Base-by-base conservation (phyloP, 208 protist genomes). In the Leishmania aethiopica region DNA sequence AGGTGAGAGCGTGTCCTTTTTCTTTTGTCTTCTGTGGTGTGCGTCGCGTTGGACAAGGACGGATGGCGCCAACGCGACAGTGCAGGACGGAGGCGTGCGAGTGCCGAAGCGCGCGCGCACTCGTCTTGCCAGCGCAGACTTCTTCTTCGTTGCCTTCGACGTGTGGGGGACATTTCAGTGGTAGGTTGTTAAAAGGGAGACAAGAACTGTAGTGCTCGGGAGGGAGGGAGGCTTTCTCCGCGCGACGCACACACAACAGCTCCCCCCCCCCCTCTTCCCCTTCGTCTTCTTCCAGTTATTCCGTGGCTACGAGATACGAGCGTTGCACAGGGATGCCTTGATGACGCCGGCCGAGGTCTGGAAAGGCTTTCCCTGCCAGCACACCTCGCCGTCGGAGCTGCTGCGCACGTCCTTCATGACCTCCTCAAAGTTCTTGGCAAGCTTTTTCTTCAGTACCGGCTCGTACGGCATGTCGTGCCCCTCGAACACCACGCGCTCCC, bases 401-500 rank as follows among this genome's bases (percentile, higher is more conserved):
- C 88, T 95, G 73, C 83, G 60, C 32, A 97, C 84, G 55, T 95
- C 89, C 49, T 88, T 85, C 72, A 93, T 93, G 57, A 97, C 94
- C 86, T 93, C 92, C 62, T 97, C 92, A 82, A 95, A 97, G 87
- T 95, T 88, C 84, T 98, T 98, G 83, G 96, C 95, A 42, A 96
- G 91, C 85, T 98, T 98, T 85, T 98, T 96, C 87, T 97, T 95
- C 47, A 97, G 88, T 47, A 98, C 93, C 37, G 95, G 94, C 80
- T 90, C 86, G 77, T 92, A 91, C 35, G 92, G 85, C 84, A 89
- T 90, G 40, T 93, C 88, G 83, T 96, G 92, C 42, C 93, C 96
- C n/a, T 92, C 89, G 79, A 98, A 98, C 25, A 93, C 87, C 37
- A 99, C 80, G 51, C 91, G 91, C 86, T 98, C 95, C 35, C 98